A percentile compares a stretch with the other conserved stretches of the same genome.
These are phyloP conservation scores for Coniochaeta sp. DNA, from an alignment of 2,329 filamentous ascomycete species.

Conservation along the genomic window DNA sequence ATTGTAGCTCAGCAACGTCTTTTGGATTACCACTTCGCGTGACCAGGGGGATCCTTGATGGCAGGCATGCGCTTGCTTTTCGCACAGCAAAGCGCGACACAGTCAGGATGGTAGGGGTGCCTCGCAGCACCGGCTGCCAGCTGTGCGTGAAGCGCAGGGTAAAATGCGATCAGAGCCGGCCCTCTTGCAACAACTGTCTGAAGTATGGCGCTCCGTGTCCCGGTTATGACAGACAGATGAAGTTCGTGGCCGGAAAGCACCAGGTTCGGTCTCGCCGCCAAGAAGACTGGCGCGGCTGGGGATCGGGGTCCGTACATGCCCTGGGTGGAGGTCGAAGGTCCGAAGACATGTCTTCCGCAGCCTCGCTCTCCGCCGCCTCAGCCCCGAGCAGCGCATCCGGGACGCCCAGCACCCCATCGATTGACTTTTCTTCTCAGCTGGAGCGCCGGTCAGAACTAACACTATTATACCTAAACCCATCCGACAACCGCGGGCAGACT, in stretches of 20 bases:
- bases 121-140: conserved; percentile 28
- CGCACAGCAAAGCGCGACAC: not conserved
- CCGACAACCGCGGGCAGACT: conserved; percentile 17
- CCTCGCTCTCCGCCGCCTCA: not conserved
- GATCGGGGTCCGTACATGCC: not conserved
- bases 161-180: conserved; percentile 37
- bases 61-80: not conserved
- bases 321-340: not conserved
- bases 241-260: conserved; percentile 33
- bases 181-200: conserved; percentile 30
- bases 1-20: not conserved
- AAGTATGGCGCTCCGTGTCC: conserved; percentile 29
- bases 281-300: conserved; percentile 3
- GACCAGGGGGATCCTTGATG: not conserved
- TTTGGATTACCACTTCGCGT: not conserved
- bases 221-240: conserved; percentile 28
- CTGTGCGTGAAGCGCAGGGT: conserved; percentile 31
- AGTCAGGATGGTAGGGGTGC: conserved; percentile 26
- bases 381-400: not conserved
- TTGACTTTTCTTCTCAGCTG: not conserved
- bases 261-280: conserved; percentile 21
- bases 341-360: not conserved
- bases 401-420: not conserved
- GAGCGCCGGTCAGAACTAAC: not conserved
- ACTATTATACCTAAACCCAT: not conserved